These are phyloP conservation scores for Nyctanthes arbortristis DNA, from an alignment of 257 asterid genomes.

Conservation along the genomic window DNA sequence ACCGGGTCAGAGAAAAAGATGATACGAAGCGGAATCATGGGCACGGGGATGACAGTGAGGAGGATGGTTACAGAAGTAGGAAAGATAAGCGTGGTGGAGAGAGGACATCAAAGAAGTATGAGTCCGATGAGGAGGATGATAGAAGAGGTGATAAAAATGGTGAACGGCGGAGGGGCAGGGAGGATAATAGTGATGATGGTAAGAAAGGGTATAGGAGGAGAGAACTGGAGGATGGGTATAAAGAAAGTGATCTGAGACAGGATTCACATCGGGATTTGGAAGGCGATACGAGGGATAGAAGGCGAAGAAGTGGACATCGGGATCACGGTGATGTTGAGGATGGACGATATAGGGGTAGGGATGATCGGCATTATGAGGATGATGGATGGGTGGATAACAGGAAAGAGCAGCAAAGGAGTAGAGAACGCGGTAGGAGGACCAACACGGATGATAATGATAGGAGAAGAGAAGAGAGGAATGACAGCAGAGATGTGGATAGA, in stretches of 20 bases:
- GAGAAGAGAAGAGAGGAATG: constrained; percentile 28
- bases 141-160: constrained; percentile 14
- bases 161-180: constrained; percentile 18
- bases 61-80: too few species aligned
- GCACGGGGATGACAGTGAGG: too few species aligned
- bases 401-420: constrained; percentile 35
- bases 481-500: constrained; percentile 22
- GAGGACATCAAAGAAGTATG: too few species aligned
- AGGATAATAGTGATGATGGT: constrained; percentile 28
- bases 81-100: too few species aligned
- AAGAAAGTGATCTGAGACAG: constrained; percentile 22
- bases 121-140: too few species aligned
- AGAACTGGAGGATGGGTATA: constrained; percentile 7
- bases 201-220: constrained; percentile 12
- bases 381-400: constrained; percentile 24
- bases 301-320: constrained; percentile 25
- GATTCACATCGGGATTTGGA: constrained; percentile 14
- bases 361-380: constrained; percentile 13
- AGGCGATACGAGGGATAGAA: constrained; percentile 31
- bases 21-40: too few species aligned
- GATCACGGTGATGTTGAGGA: constrained; percentile 33
- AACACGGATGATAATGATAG: constrained; percentile 26
- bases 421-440: constrained; percentile 26
- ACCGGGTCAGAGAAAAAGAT: too few species aligned
- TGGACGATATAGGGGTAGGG: constrained; percentile 26